Evolutionary conservation across 306 rosid species (phyloP), one percentile per base, ranked within the genome.

Genomic region (Coriaria nepalensis): DNA sequence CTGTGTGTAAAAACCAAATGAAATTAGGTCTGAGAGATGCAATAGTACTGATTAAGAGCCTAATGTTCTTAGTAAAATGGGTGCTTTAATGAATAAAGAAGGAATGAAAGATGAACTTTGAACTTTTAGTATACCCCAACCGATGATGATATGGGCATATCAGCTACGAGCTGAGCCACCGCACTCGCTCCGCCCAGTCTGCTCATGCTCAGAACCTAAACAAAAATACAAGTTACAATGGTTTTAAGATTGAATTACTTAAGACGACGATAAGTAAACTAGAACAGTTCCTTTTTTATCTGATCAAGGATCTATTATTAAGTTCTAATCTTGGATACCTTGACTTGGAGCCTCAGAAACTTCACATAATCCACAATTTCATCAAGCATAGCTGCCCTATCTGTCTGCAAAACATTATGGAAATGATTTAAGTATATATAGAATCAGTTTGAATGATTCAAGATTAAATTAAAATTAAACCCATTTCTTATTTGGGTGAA

Each of bases 111-210:
- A 5, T 42, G 2, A 20, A 33, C 39, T 11, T 14, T 14, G 14
- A 32, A 13, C 14, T 13, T 13, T 43, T 37, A 32, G 35, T 71
- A n/a, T n/a, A 76, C 83, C 83, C 73, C 83, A 4, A 66, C 65
- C 29, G 29, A 20, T 13, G 85, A 79, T 46, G 92, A 79, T 52
- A 81, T 9, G 59, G 96, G 96, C 48, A 82, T 93, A 65, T 92
- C 98, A 40, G 96, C 87, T 8, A 92, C 95, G 66, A 92, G 98
- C 47, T 92, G 98, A 68, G 98, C 98, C 55, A 85, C 94, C 10
- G 94, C 98, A 11, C 96, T 93, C 33, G 98, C 86, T 67, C 93
- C 98, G 20, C 98, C 98, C 4, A 85, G 73, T 52, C 98, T 78
- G 63, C 98, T 92, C 98, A 92, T 82, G 71, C 98, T 92, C 59